phyloP scores from a whole-genome alignment of 148 eudicot species.

The Vaccinium corymbosum region DNA sequence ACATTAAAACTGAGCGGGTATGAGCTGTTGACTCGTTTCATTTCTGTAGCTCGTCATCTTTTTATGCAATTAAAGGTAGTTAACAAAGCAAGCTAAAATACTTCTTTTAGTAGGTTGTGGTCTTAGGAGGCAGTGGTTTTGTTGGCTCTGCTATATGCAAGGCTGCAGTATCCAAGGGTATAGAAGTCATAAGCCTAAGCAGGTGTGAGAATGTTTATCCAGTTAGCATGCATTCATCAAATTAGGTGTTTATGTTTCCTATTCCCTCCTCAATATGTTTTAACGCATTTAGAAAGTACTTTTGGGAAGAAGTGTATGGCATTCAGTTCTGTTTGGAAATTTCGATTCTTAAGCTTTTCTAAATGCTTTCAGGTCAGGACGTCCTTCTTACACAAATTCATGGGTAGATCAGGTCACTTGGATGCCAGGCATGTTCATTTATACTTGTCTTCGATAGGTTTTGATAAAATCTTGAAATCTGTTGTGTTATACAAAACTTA shows the following conservation, averaged over 20 bases:
- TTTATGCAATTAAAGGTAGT: neutral
- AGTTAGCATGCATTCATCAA: neutral
- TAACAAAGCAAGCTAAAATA: conserved; percentile 2
- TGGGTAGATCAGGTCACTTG: conserved; percentile 96
- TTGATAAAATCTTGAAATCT: neutral
- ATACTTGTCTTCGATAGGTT: neutral
- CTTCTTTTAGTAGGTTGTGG: conserved; percentile 69
- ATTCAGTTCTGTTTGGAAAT: neutral
- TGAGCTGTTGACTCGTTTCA: conserved; percentile 18
- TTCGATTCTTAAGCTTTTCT: conserved; percentile 6
- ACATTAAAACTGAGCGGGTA: conserved; percentile 82
- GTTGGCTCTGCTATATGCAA: conserved; percentile 99
- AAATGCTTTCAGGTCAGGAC: conserved; percentile 68
- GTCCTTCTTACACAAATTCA: conserved; percentile 69
- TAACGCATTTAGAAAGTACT: neutral
- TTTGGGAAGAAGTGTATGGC: neutral
- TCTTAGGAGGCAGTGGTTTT: conserved; percentile 96
- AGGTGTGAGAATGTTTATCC: conserved; percentile 42
- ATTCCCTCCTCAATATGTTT: neutral
- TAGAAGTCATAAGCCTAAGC: conserved; percentile 91
- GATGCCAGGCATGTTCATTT: conserved; percentile 61
- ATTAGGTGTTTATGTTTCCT: neutral
- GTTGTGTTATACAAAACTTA: neutral
- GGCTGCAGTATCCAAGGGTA: conserved; percentile 91
- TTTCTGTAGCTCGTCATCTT: conserved; percentile 6